Percentiles rank a stretch among this genome's conserved stretches.
These are phyloP conservation scores for Hypoxylon rubiginosum DNA, from an alignment of 2,329 filamentous ascomycete species.

Conservation along the genomic window DNA sequence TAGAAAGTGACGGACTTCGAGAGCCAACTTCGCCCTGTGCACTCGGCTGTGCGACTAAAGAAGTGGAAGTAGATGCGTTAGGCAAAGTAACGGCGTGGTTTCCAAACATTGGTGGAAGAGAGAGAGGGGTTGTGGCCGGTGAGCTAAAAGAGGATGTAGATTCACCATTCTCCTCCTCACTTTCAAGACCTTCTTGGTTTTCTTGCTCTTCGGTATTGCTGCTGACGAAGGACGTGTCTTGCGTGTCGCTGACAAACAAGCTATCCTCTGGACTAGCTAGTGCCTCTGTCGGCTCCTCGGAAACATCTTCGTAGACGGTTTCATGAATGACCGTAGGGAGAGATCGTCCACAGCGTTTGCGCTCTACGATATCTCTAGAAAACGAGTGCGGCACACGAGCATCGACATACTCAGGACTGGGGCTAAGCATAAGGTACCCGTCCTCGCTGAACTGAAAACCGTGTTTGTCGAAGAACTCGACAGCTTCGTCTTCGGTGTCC, in stretches of 20 bases:
- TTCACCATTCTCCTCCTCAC: slow-evolving; percentile 30
- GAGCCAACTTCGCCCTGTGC: not conserved
- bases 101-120: slow-evolving; percentile 17
- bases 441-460: slow-evolving; percentile 65
- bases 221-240: slow-evolving; percentile 18
- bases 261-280: slow-evolving; percentile 38
- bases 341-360: slow-evolving; percentile 66
- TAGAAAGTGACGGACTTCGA: slow-evolving; percentile 1
- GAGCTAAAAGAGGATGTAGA: slow-evolving; percentile 26
- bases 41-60: slow-evolving; percentile 3
- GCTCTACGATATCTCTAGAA: slow-evolving; percentile 69
- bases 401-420: slow-evolving; percentile 60
- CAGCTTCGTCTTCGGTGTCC: slow-evolving; percentile 75
- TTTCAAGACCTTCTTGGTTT: slow-evolving; percentile 9
- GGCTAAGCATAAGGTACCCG: slow-evolving; percentile 61
- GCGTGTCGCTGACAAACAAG: slow-evolving; percentile 48
- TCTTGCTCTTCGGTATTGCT: slow-evolving; percentile 4
- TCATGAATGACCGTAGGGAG: slow-evolving; percentile 69
- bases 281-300: not conserved
- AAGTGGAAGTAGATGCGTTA: not conserved
- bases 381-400: slow-evolving; percentile 68
- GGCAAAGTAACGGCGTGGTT: slow-evolving; percentile 8
- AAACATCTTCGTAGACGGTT: slow-evolving; percentile 60
- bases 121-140: not conserved
- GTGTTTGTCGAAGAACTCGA: slow-evolving; percentile 73